These are phyloP conservation scores for Echinosophora koreensis DNA, from an alignment of 306 rosid genomes.

Conservation along the genomic window DNA sequence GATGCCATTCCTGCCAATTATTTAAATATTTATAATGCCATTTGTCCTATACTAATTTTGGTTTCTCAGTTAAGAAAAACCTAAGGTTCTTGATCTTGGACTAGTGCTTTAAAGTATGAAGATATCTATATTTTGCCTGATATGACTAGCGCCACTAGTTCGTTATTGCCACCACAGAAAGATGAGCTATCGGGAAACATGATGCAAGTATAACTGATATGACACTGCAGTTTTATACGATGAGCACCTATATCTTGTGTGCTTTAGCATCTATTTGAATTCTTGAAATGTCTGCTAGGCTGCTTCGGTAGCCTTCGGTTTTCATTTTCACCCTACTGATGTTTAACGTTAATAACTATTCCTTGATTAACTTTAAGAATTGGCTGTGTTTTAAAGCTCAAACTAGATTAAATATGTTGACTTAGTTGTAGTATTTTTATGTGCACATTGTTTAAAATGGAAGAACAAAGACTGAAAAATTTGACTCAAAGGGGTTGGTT, in stretches of 20 bases:
- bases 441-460: too few relatives aligned
- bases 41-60: background rate
- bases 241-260: background rate
- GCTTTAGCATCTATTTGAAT: background rate
- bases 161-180: slow-evolving; percentile 6
- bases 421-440: too few relatives aligned
- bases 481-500: too few relatives aligned
- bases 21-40: slow-evolving; percentile 29
- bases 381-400: too few relatives aligned
- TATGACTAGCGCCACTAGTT: background rate
- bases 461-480: too few relatives aligned
- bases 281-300: too few relatives aligned
- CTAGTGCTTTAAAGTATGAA: slow-evolving; percentile 26
- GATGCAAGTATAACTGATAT: background rate
- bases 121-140: slow-evolving; percentile 6
- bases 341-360: too few relatives aligned
- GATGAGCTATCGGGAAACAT: slow-evolving; percentile 4
- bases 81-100: slow-evolving; percentile 28
- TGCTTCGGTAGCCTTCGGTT: too few relatives aligned
- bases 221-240: slow-evolving; percentile 13
- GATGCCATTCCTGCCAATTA: slow-evolving; percentile 38
- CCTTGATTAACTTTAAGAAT: too few relatives aligned
- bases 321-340: too few relatives aligned
- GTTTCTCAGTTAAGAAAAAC: slow-evolving; percentile 12
- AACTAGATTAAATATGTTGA: too few relatives aligned